Percentiles rank a stretch among this genome's conserved stretches.
phyloP scores from a whole-genome alignment of 495 filamentous ascomycete species.

The Talaromyces wortmannii region DNA sequence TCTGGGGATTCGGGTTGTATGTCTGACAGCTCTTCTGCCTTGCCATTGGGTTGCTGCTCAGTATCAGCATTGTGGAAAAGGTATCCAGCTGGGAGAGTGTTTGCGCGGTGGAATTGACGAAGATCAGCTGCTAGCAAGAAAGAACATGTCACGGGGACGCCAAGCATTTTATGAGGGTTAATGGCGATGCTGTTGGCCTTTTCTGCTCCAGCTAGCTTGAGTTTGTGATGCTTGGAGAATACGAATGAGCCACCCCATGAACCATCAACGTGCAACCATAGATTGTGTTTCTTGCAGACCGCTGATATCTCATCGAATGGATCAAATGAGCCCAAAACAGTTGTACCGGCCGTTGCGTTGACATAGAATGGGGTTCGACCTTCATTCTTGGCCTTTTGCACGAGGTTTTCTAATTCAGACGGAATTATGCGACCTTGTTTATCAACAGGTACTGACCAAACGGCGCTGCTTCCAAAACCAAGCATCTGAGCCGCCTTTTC shows the following conservation, averaged over 20 bases:
- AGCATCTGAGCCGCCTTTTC: slow-evolving; percentile 86
- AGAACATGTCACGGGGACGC: slow-evolving; percentile 81
- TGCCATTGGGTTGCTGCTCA: slow-evolving; percentile 8
- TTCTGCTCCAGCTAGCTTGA: slow-evolving; percentile 61
- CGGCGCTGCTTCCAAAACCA: slow-evolving; percentile 69
- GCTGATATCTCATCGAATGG: slow-evolving; percentile 64
- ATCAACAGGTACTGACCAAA: slow-evolving; percentile 72
- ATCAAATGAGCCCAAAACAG: slow-evolving; percentile 86
- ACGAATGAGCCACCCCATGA: slow-evolving; percentile 83
- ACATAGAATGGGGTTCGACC: slow-evolving; percentile 86
- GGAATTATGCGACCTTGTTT: slow-evolving; percentile 62
- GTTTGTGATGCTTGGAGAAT: slow-evolving; percentile 60
- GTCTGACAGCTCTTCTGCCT: slow-evolving; percentile 9
- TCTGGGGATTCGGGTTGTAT: slow-evolving; percentile 39
- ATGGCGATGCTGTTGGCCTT: slow-evolving; percentile 74
- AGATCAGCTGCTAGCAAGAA: slow-evolving; percentile 78
- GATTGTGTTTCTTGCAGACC: slow-evolving; percentile 60
- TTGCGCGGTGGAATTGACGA: slow-evolving; percentile 67
- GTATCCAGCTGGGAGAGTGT: slow-evolving; percentile 82
- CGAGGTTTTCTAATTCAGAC: slow-evolving; percentile 50
- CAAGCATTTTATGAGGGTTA: slow-evolving; percentile 97
- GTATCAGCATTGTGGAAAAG: slow-evolving; percentile 63
- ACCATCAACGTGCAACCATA: slow-evolving; percentile 91
- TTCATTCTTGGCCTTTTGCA: slow-evolving; percentile 50
- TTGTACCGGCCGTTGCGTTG: slow-evolving; percentile 92